Evolutionary conservation across 1,284 basidiomycete genomes (phyloP).

Genomic region (Ganoderma boninense): DNA sequence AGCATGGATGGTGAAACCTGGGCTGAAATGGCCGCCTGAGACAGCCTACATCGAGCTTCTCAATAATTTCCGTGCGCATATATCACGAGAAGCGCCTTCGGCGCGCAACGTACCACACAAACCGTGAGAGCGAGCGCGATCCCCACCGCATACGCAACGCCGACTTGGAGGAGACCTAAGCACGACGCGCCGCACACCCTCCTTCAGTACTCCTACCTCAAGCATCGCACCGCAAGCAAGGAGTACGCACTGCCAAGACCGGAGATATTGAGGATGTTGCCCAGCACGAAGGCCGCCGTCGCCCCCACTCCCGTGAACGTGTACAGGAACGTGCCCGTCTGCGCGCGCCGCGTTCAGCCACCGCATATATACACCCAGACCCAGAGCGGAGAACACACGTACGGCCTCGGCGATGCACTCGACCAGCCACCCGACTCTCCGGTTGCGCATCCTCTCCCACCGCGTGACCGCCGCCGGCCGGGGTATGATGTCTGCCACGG

Average conservation of each 20-base stretch:
- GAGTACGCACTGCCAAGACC: conserved; percentile 60
- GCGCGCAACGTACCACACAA: conserved; percentile 25
- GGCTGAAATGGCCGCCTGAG: conserved; percentile 74
- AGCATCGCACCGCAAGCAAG: not conserved
- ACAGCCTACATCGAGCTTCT: conserved; percentile 43
- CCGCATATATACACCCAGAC: no score
- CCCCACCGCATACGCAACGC: conserved; percentile 69
- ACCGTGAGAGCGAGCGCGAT: conserved; percentile 64
- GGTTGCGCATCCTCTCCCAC: conserved; percentile 65
- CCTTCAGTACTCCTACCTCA: not conserved
- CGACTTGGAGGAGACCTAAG: conserved; percentile 67
- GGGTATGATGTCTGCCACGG: conserved; percentile 33
- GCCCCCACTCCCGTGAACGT: conserved; percentile 70
- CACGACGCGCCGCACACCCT: not conserved
- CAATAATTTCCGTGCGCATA: not conserved
- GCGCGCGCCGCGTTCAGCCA: no score
- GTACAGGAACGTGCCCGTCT: conserved; percentile 57
- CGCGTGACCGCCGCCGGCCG: conserved; percentile 49
- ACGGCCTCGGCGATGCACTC: conserved; percentile 71
- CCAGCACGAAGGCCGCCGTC: conserved; percentile 61
- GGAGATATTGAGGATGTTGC: conserved; percentile 51
- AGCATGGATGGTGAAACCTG: conserved; percentile 64
- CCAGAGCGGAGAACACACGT: conserved; percentile 28
- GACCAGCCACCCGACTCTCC: conserved; percentile 57
- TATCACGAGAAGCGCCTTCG: not conserved